Evolutionary conservation across 495 filamentous ascomycete species (phyloP).

Genomic region (Collariella sp.): DNA sequence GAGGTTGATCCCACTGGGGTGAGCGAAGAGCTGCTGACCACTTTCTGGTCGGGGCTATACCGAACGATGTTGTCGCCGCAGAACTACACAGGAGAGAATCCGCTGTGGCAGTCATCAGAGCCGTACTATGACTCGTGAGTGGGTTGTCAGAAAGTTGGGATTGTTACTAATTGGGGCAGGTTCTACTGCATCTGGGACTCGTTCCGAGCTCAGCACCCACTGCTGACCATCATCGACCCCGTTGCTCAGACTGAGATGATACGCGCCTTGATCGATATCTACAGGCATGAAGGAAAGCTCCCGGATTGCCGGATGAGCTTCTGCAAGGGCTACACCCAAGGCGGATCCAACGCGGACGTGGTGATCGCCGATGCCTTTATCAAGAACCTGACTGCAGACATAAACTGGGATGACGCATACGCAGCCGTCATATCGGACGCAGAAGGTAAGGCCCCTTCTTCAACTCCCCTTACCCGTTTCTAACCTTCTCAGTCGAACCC

Average conservation of each 20-base stretch:
- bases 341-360: slow-evolving; percentile 67
- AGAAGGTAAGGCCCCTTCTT: slow-evolving; percentile 37
- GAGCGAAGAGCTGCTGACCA: slow-evolving; percentile 46
- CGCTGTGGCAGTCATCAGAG: slow-evolving; percentile 58
- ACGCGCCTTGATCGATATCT: slow-evolving; percentile 59
- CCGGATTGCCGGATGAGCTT: slow-evolving; percentile 53
- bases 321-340: slow-evolving; percentile 62
- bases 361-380: slow-evolving; percentile 59
- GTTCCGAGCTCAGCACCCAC: slow-evolving; percentile 58
- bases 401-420: slow-evolving; percentile 63
- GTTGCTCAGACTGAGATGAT: slow-evolving; percentile 58
- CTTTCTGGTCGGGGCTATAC: slow-evolving; percentile 63
- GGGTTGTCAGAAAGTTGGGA: slow-evolving; percentile 23
- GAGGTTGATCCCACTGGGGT: slow-evolving; percentile 47
- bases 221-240: slow-evolving; percentile 61
- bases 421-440: slow-evolving; percentile 63
- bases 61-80: slow-evolving; percentile 58
- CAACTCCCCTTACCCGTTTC: slow-evolving; percentile 30
- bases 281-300: slow-evolving; percentile 51
- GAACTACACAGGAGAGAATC: slow-evolving; percentile 70
- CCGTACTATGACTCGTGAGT: slow-evolving; percentile 61
- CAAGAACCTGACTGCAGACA: slow-evolving; percentile 50
- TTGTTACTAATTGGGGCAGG: slow-evolving; percentile 13
- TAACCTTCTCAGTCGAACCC: slow-evolving; percentile 38
- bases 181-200: slow-evolving; percentile 74